These are phyloP conservation scores for Euryodendron excelsum DNA, from an alignment of 148 eudicot genomes.

Conservation along the genomic window DNA sequence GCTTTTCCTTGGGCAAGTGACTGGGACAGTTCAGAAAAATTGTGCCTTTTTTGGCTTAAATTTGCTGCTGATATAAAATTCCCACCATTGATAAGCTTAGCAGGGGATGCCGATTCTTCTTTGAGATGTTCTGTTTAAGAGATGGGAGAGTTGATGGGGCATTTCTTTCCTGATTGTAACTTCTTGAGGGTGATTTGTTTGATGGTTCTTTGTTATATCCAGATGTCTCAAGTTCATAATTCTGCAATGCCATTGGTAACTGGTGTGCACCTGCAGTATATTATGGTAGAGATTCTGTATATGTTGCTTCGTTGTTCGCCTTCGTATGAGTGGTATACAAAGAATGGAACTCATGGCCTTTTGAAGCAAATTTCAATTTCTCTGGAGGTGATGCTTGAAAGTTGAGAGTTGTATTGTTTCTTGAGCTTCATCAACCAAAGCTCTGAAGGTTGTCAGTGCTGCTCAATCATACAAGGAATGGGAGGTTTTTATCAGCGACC, in stretches of 20 bases:
- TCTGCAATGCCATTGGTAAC: not conserved
- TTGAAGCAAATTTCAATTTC: not conserved
- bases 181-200: slow-evolving; percentile 8
- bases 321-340: not conserved
- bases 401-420: slow-evolving; percentile 12
- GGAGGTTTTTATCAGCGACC: slow-evolving; percentile 13
- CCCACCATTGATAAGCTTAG: slow-evolving; percentile 3
- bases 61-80: not conserved
- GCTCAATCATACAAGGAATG: slow-evolving; percentile 16
- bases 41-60: not conserved
- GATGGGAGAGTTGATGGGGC: not conserved
- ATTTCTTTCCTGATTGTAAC: not conserved
- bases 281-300: slow-evolving; percentile 1
- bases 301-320: slow-evolving; percentile 9
- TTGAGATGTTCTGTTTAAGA: not conserved
- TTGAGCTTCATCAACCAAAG: slow-evolving; percentile 25
- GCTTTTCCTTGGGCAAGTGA: not conserved
- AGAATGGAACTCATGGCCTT: not conserved
- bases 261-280: not conserved
- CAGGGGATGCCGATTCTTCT: slow-evolving; percentile 1
- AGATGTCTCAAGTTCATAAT: not conserved
- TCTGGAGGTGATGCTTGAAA: slow-evolving; percentile 3
- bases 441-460: slow-evolving; percentile 15
- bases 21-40: not conserved
- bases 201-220: slow-evolving; percentile 10